Base-by-base conservation (phyloP, 73 alveolate species). In the Uronychia setigera region DNA sequence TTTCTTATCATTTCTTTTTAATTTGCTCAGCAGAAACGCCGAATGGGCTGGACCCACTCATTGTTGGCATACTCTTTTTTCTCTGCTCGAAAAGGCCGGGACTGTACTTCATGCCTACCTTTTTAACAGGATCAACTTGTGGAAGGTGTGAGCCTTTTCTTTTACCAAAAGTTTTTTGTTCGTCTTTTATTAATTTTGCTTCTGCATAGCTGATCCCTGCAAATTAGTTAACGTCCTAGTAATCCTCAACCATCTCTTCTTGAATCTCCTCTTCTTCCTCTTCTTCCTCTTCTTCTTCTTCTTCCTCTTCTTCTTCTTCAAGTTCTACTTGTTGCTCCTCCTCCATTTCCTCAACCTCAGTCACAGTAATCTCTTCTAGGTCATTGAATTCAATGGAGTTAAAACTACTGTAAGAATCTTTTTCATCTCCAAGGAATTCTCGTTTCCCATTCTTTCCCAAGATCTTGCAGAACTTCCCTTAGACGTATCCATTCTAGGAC, bases 301-400 rank as follows among this genome's bases (percentile, higher is more conserved):
- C 67, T 46, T 46, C 67, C n/a, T 46, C 67, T n/a, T n/a, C n/a
- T n/a, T n/a, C n/a, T n/a, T n/a, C 67, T 11, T 46, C 67, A 46
- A 46, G 19, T 46, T 19, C n/a, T 5, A 19, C n/a, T 46, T 19
- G 67, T 11, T 11, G 67, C 67, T 46, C 67, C 67, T 46, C 67
- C 67, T 46, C 67, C 67, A 11, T 11, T 46, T 5, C 67, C 19
- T 46, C 67, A 46, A 19, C 5, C 5, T 5, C 5, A 19, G 5
- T 19, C 67, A 5, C 67, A 11, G 67, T 11, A 46, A 46, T 19
- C 67, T 11, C 19, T 19, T 46, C 67, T 19, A 46, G 19, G 19
- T 46, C 67, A 11, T 46, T 19, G 19, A 46, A 46, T 5, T 46
- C 67, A 11, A 46, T 19, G 5, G 67, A 46, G 67, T 11, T 46